Base-by-base conservation (phyloP, 768 basidiomycete genomes). In the Rhodotorula kratochvilovae region DNA sequence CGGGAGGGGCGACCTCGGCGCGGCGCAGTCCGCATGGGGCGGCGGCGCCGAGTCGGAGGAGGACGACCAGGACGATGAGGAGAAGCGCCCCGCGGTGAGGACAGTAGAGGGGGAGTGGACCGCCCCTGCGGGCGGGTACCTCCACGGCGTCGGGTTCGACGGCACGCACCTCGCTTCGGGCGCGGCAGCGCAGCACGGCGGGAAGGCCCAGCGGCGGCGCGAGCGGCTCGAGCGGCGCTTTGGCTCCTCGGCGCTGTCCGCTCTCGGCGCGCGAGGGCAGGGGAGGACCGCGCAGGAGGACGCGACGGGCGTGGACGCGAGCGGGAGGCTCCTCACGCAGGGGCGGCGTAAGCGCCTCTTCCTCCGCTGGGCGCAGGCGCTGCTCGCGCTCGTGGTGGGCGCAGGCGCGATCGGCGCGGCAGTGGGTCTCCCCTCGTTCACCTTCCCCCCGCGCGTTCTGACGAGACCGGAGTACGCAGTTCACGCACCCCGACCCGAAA, bases 111-210 rank as follows among this genome's bases (percentile, higher is more conserved):
- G 17, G 19, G 39, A 23, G 31, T 31, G 54, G 62, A 57, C 21
- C 23, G 29, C 31, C 29, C 21, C 27, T 12, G 36, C 53, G 7
- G 53, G 39, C 42, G 55, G 31, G 1, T 70, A 70, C 29, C 53
- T 21, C 1, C 59, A 61, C 43, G 69, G 69, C 21, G 69, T 70
- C 10, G 69, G 69, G 0, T 70, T 31, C 59, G 63, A 70, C 35
- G 2, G 7, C 21, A 13, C 6, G 43, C 21, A 27, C 33, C 29
- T 12, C 21, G 7, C 8, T 35, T 3, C 12, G 16, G 6, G 25
- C 21, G 15, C 31, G 6, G 35, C 12, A 11, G 2, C 45, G 13
- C 5, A 17, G 10, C 35, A 8, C 6, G 29, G 7, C 54, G 48
- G 19, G 39, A 36, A n/a, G 45, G 21, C 25, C 21, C 23, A 29